Base-by-base conservation (phyloP, 108 stramenopile genomes). In the Halocafeteria seosinensis region DNA sequence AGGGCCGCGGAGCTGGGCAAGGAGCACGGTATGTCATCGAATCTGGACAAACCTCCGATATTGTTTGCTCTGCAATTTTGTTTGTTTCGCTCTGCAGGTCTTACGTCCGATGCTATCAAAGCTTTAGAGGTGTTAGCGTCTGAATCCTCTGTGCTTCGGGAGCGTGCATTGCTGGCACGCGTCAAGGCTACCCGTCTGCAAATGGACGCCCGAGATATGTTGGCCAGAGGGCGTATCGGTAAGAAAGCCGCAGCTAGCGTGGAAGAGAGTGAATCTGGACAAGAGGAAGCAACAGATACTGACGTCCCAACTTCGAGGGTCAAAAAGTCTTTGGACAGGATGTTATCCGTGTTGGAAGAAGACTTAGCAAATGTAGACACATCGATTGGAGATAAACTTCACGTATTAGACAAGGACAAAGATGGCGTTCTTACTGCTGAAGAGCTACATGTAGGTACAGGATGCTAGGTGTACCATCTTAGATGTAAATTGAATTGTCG, bases 301-400 rank as follows among this genome's bases (percentile, higher is more conserved):
- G 61, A 17, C 12, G 3, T 3, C 24, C 13, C 61, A 3, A 42
- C 61, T 34, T 13, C 12, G 6, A 8, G 38, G 26, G 21, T 62
- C 1, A 17, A 55, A 51, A 55, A 64, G 17, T 34, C 60, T 24
- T 61, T 65, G 34, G 68, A 71, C 65, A 71, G 65, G 65, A 70
- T 57, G 37, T 61, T 74, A 0, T 37, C 67, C 36, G 50, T 72
- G 38, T 68, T 97, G 60, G 87, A 88, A 70, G 66, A 73, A 34
- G 71, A 80, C 60, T 74, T 97, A 50, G 82, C 83, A 42, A 76
- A 82, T 64, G 86, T 85, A 21, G 85, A 94, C 55, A 76, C 79
- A 36, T 82, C 84, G 50, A 89, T 97, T 67, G 95, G 95, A 23
- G 87, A 91, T 68, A 91, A 89, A 68, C 85, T 97, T 57, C 87